Base-by-base conservation (phyloP, 2,329 filamentous ascomycete genomes). In the Pleomassaria siparia region DNA sequence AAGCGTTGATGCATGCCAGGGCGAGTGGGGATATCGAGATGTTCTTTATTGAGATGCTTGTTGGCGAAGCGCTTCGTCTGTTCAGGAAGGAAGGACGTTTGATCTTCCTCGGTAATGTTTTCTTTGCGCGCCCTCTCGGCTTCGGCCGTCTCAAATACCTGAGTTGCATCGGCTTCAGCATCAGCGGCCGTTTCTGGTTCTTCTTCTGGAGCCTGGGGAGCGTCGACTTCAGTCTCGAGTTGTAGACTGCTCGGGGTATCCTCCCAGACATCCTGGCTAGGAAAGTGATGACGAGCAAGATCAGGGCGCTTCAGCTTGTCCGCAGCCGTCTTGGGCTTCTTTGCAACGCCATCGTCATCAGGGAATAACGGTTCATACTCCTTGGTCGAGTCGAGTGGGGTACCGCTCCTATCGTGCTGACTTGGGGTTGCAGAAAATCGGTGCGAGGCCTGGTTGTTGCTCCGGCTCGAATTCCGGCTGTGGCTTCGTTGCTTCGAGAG, bases 251-350 rank as follows among this genome's bases (percentile, higher is more conserved):
- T 87, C 3, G 95, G 94, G 0, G 90, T 87, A 69, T 99, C 95
- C 74, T 99, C 94, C 94, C 94, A 99, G 32, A 97, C 83, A 67
- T 99, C 94, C 68, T 91, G 88, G 70, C 91, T 96, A 1, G 94
- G 94, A 72, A 99, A 99, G 52, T 87, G 86, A 54, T 78, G 75
- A 42, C 74, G 68, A 43, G 74, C 73, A 48, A 77, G 66, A 43
- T 73, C 74, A 22, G 76, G 74, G 35, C 76, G 72, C 68, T 82
- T 84, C 56, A 84, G 75, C 54, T 79, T 79, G 49, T 83, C 78
- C 25, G 74, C 74, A 25, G 77, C 72, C n/a, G 77, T 77, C 41
- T 78, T 64, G 8, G 74, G 75, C 47, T 79, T 72, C 54, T 79
- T 78, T 22, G 15, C 21, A 42, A 77, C 74, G 20, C 79, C 73